Percentiles rank a stretch among this genome's conserved stretches.
Conservation (phyloP, 768 basidiomycete genomes). For the Cystofilobasidium macerans region DNA sequence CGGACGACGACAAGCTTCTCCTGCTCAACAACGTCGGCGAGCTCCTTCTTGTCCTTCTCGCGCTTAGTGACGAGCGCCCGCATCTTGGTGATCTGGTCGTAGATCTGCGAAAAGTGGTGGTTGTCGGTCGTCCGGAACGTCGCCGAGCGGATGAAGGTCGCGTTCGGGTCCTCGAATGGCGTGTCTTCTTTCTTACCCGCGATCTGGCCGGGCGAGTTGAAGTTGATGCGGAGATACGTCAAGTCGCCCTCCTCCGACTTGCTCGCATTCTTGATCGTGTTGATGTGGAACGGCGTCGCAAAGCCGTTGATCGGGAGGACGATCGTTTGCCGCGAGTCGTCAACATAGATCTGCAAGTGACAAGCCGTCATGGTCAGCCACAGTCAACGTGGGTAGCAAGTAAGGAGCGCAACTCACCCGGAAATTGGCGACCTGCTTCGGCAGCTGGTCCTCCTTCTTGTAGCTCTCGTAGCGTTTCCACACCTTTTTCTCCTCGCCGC, state of each 20-base stretch:
- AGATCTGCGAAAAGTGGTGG: conserved; percentile 76
- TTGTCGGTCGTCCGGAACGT: conserved; percentile 84
- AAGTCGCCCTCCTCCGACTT: conserved; percentile 95
- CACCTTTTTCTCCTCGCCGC: conserved; percentile 60
- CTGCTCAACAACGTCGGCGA: conserved; percentile 97
- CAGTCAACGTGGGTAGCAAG: not conserved
- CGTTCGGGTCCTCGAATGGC: conserved; percentile 90
- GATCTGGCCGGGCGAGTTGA: conserved; percentile 94
- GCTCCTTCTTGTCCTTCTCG: conserved; percentile 93
- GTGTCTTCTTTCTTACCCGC: conserved; percentile 98
- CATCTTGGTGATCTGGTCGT: conserved; percentile 82
- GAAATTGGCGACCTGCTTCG: conserved; percentile 65
- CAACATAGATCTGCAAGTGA: conserved; percentile 63
- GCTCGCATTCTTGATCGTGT: conserved; percentile 93
- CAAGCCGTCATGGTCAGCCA: not conserved
- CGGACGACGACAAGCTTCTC: conserved; percentile 38
- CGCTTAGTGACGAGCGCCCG: conserved; percentile 96
- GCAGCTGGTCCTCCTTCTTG: conserved; percentile 82
- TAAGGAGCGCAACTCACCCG: conserved; percentile 47
- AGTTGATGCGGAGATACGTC: conserved; percentile 90
- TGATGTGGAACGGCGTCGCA: conserved; percentile 95
- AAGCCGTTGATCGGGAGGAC: conserved; percentile 88
- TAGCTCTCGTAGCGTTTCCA: conserved; percentile 97
- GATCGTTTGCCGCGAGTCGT: conserved; percentile 79
- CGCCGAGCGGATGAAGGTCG: conserved; percentile 89